Base-by-base conservation (phyloP, 2,329 filamentous ascomycete species). In the Paracorniculantispora psalliotae region DNA sequence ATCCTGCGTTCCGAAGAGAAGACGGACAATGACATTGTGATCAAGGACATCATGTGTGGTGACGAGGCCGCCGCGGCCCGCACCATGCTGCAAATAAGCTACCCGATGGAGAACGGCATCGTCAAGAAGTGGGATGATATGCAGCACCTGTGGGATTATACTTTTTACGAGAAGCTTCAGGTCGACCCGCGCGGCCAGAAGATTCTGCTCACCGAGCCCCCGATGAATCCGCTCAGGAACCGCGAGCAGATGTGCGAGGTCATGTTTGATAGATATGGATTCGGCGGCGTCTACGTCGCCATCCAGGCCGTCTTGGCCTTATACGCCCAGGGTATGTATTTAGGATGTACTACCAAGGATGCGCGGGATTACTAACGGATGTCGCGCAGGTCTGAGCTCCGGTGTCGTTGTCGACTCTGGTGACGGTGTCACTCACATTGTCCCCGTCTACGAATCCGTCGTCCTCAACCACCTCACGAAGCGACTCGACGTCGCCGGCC, bases 121-220 rank as follows among this genome's bases (percentile, higher is more conserved):
- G 92, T 99, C 66, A 97, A 97, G 84, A 92, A 92, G 72, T 99
- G 94, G 94, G 94, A 99, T 68, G 94, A 99, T 75, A 99, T 99
- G 94, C 91, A 96, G 80, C 93, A 97, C 72, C 87, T 99, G 59
- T 99, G 94, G 94, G 93, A 99, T 78, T 97, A 96, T 75, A 99
- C 94, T 25, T 99, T 99, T 75, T 88, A 85, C 76, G 93, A 99
- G 75, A 97, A 97, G 85, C 90, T 99, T 85, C 86, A 92, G 75
- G 81, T 99, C 67, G 90, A 97, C 73, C 86, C 94, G 2, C 85
- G 85, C 23, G 93, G 91, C 65, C 91, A 92, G 76, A 99, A 99
- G 84, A 97, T 99, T 73, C 84, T 99, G 64, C 84, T 97, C 67
- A 97, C 93, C 49, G 94, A 99, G 77, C 93, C 94, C 37, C 94